Percentiles rank a stretch among this genome's conserved stretches.
phyloP scores from a whole-genome alignment of 148 eudicot genomes.

The Camellia granthamiana region DNA sequence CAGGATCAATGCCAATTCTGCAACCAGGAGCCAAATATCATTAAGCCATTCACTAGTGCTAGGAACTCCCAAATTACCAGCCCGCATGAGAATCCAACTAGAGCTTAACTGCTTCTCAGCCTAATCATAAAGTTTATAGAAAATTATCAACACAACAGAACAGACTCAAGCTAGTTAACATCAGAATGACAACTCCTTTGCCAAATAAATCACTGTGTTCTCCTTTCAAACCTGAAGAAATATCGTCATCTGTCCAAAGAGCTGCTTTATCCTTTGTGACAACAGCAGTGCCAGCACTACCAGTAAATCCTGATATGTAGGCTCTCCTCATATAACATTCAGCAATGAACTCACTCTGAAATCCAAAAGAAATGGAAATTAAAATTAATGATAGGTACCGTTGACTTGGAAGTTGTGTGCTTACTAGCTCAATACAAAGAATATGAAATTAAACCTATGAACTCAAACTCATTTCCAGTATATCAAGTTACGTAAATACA shows the following conservation, averaged over 20 bases:
- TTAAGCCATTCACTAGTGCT: slow-evolving; percentile 90
- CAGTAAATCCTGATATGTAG: slow-evolving; percentile 89
- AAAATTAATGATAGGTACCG: neutral
- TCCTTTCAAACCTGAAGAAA: slow-evolving; percentile 70
- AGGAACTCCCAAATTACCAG: slow-evolving; percentile 92
- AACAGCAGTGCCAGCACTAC: slow-evolving; percentile 96
- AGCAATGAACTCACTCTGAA: slow-evolving; percentile 96
- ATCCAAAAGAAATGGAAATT: slow-evolving; percentile 22
- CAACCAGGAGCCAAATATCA: slow-evolving; percentile 80
- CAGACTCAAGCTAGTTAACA: neutral
- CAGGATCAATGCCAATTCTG: slow-evolving; percentile 98
- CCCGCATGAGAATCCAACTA: slow-evolving; percentile 92
- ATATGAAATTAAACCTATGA: neutral
- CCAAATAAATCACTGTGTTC: neutral
- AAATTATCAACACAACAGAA: neutral
- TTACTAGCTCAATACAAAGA: neutral
- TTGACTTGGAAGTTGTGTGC: neutral
- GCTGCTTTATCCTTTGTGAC: slow-evolving; percentile 94
- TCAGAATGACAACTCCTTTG: neutral
- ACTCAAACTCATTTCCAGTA: neutral
- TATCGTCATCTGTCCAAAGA: slow-evolving; percentile 97
- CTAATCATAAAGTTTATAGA: slow-evolving; percentile 31
- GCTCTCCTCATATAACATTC: slow-evolving; percentile 85
- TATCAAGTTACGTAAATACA: too few relatives aligned
- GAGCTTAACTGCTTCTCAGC: slow-evolving; percentile 91